phyloP scores from a whole-genome alignment of 23 red algal genomes.

The Gracilaria gracilis region DNA sequence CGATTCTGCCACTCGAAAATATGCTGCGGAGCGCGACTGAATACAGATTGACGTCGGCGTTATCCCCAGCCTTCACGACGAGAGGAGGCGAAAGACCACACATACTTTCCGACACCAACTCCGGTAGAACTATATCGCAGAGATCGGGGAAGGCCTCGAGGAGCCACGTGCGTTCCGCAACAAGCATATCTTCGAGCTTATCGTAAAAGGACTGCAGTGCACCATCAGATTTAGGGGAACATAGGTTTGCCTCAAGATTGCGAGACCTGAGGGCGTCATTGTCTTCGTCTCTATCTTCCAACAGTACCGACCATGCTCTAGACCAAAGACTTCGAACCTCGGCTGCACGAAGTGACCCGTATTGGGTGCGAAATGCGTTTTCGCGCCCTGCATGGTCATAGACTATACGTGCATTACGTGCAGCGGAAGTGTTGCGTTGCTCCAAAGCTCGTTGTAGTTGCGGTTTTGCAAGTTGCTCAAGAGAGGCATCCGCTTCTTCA shows the following conservation, averaged over 20 bases:
- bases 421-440: conserved; percentile 42
- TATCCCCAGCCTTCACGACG: conserved; percentile 10
- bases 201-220: conserved; percentile 40
- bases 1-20: conserved; percentile 10
- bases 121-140: conserved; percentile 45
- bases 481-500: conserved; percentile 57
- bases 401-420: conserved; percentile 63
- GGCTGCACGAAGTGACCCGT: conserved; percentile 46
- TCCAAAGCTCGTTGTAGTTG: conserved; percentile 61
- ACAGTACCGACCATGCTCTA: conserved; percentile 51
- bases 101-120: conserved; percentile 44
- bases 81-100: conserved; percentile 24
- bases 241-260: conserved; percentile 18
- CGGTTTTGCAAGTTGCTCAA: conserved; percentile 61
- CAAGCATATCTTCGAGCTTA: conserved; percentile 41
- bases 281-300: background rate
- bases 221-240: background rate
- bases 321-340: conserved; percentile 51
- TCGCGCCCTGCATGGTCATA: conserved; percentile 74
- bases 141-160: conserved; percentile 73
- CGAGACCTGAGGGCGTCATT: background rate
- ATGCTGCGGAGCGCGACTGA: conserved; percentile 16
- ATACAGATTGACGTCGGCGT: conserved; percentile 21
- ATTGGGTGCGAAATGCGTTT: conserved; percentile 73
- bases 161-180: conserved; percentile 69